Evolutionary conservation across 148 eudicot species (phyloP).

Genomic region (Rhododendron kiyosumense): DNA sequence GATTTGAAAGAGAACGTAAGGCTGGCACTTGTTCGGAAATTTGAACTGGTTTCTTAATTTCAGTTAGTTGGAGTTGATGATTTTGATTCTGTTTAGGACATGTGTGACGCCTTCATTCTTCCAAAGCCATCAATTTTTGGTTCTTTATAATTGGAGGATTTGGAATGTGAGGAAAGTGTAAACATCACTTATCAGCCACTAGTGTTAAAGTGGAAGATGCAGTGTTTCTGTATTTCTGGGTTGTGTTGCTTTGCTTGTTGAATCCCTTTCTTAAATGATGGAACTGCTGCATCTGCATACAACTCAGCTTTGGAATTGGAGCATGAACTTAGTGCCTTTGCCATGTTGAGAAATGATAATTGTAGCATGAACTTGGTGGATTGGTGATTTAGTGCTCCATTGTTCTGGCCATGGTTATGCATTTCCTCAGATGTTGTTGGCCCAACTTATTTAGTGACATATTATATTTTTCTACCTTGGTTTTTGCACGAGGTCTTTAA

Average conservation of each 20-base stretch:
- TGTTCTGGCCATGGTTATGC: not conserved
- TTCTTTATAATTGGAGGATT: not conserved
- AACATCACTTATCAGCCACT: not conserved
- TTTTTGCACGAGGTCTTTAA: not conserved
- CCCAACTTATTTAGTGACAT: not conserved
- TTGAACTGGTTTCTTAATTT: not conserved
- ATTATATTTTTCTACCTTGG: not conserved
- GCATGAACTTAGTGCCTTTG: not conserved
- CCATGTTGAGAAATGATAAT: not conserved
- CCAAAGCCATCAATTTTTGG: not conserved
- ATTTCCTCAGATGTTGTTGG: not conserved
- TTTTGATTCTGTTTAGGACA: not conserved
- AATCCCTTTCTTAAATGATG: not conserved
- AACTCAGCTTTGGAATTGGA: not conserved
- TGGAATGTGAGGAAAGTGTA: not conserved
- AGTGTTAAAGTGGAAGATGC: not conserved
- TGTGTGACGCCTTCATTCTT: not conserved
- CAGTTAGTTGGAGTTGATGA: not conserved
- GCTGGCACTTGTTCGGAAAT: not conserved
- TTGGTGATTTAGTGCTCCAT: not conserved
- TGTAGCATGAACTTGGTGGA: not conserved
- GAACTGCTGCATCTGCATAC: not conserved
- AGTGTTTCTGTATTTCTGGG: not conserved
- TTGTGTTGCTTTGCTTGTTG: not conserved
- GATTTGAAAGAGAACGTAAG: conserved; percentile 81